Evolutionary conservation across 495 filamentous ascomycete species (phyloP).

Genomic region (Tuber brumale): DNA sequence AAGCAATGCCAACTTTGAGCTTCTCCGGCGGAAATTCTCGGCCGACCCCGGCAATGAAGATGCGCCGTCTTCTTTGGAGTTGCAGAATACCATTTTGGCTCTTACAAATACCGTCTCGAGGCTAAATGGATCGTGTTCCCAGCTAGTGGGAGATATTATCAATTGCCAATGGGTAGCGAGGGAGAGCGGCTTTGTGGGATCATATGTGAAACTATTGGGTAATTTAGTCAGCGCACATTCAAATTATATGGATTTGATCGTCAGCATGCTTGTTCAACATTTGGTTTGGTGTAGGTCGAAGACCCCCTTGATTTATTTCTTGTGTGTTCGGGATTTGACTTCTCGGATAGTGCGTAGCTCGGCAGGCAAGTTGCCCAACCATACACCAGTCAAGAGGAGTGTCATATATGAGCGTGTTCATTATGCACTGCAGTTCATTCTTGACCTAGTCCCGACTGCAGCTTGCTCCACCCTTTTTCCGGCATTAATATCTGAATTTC

Average conservation of each 20-base stretch:
- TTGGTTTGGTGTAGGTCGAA: constrained; percentile 53
- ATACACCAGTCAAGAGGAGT: constrained; percentile 52
- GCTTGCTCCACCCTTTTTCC: constrained; percentile 60
- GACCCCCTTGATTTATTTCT: neutral
- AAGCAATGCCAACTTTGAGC: constrained; percentile 32
- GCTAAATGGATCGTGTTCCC: constrained; percentile 65
- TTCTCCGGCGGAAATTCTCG: constrained; percentile 37
- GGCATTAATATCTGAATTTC: constrained; percentile 61
- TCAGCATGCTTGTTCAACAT: constrained; percentile 72
- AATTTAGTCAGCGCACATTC: constrained; percentile 72
- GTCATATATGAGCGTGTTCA: constrained; percentile 65
- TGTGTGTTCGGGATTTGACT: constrained; percentile 5
- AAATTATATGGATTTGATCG: constrained; percentile 54
- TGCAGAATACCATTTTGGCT: constrained; percentile 46
- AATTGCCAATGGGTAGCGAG: constrained; percentile 76
- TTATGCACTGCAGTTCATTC: constrained; percentile 64
- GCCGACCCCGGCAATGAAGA: constrained; percentile 22
- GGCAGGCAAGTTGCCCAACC: constrained; percentile 55
- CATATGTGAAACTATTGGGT: constrained; percentile 73
- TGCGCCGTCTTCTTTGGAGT: constrained; percentile 33
- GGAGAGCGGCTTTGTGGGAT: constrained; percentile 68
- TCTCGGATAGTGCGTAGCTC: constrained; percentile 44
- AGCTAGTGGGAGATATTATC: constrained; percentile 66
- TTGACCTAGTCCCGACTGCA: constrained; percentile 70
- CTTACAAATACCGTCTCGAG: constrained; percentile 65